Conservation (phyloP, 371 early-diverging fungal genomes). For the Lichtheimia ornata region DNA sequence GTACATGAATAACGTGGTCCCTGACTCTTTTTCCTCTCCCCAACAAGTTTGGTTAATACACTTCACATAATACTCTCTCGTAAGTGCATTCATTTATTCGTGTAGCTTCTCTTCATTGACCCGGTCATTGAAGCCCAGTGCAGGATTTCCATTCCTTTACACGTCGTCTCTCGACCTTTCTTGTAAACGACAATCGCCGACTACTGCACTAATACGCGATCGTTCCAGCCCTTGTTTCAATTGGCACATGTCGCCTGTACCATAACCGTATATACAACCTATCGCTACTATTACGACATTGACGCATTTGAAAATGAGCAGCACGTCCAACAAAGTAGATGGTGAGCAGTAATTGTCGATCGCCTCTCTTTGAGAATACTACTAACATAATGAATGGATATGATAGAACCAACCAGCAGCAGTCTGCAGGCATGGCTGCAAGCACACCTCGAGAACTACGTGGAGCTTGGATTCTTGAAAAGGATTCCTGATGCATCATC, state of each 20-base stretch:
- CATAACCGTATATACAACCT: slow-evolving; percentile 2
- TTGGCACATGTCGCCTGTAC: slow-evolving; percentile 1
- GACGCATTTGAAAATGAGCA: not conserved
- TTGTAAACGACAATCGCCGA: too few relatives aligned
- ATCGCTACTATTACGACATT: not conserved
- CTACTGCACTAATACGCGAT: too few relatives aligned
- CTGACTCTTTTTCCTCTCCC: too few relatives aligned
- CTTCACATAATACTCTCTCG: too few relatives aligned
- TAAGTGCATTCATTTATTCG: too few relatives aligned
- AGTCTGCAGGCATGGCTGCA: slow-evolving; percentile 49
- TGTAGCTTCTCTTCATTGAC: too few relatives aligned
- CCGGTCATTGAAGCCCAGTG: too few relatives aligned
- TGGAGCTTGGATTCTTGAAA: slow-evolving; percentile 25
- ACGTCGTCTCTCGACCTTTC: too few relatives aligned
- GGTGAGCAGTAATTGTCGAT: not conserved
- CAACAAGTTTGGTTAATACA: too few relatives aligned
- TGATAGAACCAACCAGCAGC: slow-evolving; percentile 3
- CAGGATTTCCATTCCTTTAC: too few relatives aligned
- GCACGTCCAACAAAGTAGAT: not conserved
- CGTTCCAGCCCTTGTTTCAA: too few relatives aligned
- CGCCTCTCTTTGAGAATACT: not conserved
- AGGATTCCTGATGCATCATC: slow-evolving; percentile 7
- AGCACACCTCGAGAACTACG: slow-evolving; percentile 29
- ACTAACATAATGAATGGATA: not conserved
- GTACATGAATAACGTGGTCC: too few relatives aligned